Evolutionary conservation across 768 basidiomycete species (phyloP).

Genomic region (Mycena galericulata): DNA sequence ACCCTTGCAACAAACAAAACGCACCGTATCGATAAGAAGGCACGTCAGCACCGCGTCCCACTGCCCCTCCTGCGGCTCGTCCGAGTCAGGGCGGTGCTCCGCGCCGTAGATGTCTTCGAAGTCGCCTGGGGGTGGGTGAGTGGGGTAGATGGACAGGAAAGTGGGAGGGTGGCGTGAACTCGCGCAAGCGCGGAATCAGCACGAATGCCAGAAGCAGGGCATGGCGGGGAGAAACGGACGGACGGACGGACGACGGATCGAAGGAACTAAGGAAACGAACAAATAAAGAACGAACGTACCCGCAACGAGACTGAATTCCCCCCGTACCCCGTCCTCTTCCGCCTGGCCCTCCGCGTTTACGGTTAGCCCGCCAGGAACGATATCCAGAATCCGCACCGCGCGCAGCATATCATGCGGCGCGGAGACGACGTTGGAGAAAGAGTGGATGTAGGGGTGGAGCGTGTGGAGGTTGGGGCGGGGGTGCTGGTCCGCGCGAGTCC

Average conservation of each 20-base stretch:
- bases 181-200: no score
- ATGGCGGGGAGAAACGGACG: no score
- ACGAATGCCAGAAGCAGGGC: no score
- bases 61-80: constrained; percentile 76
- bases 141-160: no score
- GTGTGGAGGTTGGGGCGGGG: constrained; percentile 57
- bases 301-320: constrained; percentile 87
- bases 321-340: no score
- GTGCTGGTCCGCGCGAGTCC: no score
- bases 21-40: constrained; percentile 96
- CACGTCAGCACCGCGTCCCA: constrained; percentile 95
- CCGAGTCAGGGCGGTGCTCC: constrained; percentile 54
- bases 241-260: no score
- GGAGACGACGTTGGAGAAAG: constrained; percentile 92
- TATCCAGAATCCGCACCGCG: constrained; percentile 82
- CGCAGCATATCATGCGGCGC: constrained; percentile 70
- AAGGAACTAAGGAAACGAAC: not conserved
- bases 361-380: constrained; percentile 80
- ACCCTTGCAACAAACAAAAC: no score
- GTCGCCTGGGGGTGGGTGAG: no score
- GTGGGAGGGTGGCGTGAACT: no score
- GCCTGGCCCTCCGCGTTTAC: no score
- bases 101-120: constrained; percentile 93
- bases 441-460: constrained; percentile 92
- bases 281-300: constrained; percentile 68